These are phyloP conservation scores for Picocystis sp. DNA, from an alignment of 163 green algal species.

Conservation along the genomic window DNA sequence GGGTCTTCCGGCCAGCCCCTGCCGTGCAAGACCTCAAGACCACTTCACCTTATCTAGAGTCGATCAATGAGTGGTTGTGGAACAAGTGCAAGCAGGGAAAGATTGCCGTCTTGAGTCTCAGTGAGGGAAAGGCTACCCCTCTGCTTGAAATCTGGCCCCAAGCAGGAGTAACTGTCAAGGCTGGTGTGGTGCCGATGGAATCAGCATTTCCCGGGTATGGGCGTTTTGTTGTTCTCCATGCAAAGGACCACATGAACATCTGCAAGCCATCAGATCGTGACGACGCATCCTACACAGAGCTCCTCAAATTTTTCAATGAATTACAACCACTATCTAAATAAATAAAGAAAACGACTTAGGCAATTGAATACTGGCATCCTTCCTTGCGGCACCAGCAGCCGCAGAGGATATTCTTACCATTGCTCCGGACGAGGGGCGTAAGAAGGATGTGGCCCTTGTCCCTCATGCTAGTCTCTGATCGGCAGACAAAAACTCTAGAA, in stretches of 20 bases:
- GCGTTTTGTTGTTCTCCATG: constrained; percentile 39
- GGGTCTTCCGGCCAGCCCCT: constrained; percentile 39
- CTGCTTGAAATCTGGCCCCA: constrained; percentile 32
- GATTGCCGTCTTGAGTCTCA: constrained; percentile 37
- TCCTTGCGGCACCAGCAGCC: not conserved
- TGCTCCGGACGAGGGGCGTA: constrained; percentile 9
- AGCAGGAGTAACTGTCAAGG: constrained; percentile 13
- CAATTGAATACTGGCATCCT: not conserved
- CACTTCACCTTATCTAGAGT: constrained; percentile 36
- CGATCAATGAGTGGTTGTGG: constrained; percentile 18
- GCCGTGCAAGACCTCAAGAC: constrained; percentile 48
- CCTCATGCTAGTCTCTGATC: too few species aligned
- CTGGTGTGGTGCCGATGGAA: constrained; percentile 38
- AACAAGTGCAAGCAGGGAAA: constrained; percentile 1
- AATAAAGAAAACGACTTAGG: constrained; percentile 1
- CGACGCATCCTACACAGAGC: constrained; percentile 28
- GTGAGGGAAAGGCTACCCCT: constrained; percentile 30
- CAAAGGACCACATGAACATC: constrained; percentile 60
- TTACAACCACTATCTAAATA: not conserved
- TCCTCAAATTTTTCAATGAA: constrained; percentile 26
- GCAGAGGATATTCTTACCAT: constrained; percentile 7
- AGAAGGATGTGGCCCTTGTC: too few species aligned
- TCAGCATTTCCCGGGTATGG: constrained; percentile 75
- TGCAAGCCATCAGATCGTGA: constrained; percentile 49
- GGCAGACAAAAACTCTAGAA: too few species aligned